Evolutionary conservation across 352 stramenopile species (phyloP), one percentile per base, ranked within the genome.

Genomic region (Phytopythium chamaehyphon): DNA sequence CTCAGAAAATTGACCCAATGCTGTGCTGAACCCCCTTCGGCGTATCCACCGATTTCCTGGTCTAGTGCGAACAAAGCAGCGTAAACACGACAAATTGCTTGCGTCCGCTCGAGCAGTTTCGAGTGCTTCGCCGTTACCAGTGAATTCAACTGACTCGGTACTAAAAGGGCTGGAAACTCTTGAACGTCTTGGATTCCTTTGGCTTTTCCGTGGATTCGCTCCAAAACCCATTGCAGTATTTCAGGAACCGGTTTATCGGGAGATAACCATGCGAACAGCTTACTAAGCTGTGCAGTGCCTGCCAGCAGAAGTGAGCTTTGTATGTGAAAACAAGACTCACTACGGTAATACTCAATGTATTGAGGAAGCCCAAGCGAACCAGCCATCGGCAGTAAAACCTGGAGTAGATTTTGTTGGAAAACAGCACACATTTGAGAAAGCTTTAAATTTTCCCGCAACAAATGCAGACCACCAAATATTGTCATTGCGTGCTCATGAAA

Each of bases 381-480:
- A 24, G 75, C 61, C 38, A 90, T 47, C 14, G 70, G 47, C 26
- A 70, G 35, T 11, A 86, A 31, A 9, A 88, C 54, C 3, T 40
- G 40, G 2, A 59, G 61, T n/a, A 93, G 39, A 28, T 64, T 54
- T n/a, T 76, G 59, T 16, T 63, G 62, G 18, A 62, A 51, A 16
- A 55, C 35, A 19, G 50, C 63, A 3, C 66, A 70, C 8, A 40
- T 56, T 28, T 64, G 57, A 10, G 80, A 88, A 15, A 91, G 54
- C 45, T 77, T 84, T 0, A 79, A 46, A 28, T 93, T 80, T 77
- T 93, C 80, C 37, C 86, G 68, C 5, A 90, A 50, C 24, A 91
- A 63, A 36, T 93, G 83, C 24, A 93, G 55, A 0, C 62, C 75
- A 1, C 55, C 54, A 66, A 88, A 79, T n/a, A 86, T 61, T 2